These are phyloP conservation scores for Brassica juncea DNA, from an alignment of 345 rosid genomes.

Conservation along the genomic window DNA sequence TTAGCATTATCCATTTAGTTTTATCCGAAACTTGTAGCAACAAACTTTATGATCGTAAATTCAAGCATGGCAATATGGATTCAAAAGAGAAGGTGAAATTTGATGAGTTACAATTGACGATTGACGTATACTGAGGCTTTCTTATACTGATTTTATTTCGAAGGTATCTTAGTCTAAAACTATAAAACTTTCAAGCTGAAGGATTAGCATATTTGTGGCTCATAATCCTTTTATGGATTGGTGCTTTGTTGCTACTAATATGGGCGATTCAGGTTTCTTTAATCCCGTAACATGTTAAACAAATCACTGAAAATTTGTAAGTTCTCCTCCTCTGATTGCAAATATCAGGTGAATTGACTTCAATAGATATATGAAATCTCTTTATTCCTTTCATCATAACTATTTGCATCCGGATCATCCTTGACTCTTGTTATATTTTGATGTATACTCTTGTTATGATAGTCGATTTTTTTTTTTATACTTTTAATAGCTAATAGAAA, in stretches of 20 bases:
- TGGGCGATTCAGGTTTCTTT: constrained; percentile 73
- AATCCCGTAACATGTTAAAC: constrained; percentile 58
- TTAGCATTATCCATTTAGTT: neutral
- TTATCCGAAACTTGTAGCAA: neutral
- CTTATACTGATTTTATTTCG: constrained; percentile 4
- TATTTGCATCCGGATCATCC: neutral
- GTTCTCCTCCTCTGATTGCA: neutral
- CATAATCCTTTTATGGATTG: constrained; percentile 54
- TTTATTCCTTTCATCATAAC: neutral
- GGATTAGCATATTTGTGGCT: constrained; percentile 73
- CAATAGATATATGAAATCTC: constrained; percentile 5
- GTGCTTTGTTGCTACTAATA: constrained; percentile 67
- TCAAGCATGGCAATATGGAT: neutral
- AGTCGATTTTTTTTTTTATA: neutral
- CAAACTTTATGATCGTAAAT: neutral
- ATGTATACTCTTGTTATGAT: neutral
- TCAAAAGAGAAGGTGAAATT: neutral
- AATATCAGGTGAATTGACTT: neutral
- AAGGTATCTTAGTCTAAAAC: constrained; percentile 18
- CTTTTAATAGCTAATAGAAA: neutral
- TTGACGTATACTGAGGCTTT: too few species aligned
- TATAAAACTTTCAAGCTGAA: constrained; percentile 42
- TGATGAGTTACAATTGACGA: neutral
- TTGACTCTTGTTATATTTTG: neutral
- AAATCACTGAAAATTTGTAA: constrained; percentile 15